Evolutionary conservation across 495 filamentous ascomycete species (phyloP).

Genomic region (Lentithecium fluviatile): DNA sequence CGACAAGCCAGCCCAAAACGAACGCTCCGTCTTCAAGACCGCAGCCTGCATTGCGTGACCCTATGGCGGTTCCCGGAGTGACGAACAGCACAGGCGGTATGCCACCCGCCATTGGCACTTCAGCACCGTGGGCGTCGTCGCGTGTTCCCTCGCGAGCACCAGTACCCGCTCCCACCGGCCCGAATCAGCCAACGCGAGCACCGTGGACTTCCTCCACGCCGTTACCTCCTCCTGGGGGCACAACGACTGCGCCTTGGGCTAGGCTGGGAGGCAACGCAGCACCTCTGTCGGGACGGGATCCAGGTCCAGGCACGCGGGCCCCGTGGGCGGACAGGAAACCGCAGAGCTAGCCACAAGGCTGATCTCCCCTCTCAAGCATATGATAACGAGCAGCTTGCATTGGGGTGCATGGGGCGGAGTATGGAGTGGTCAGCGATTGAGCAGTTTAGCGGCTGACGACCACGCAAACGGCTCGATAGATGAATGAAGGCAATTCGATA

Average conservation of each 20-base stretch:
- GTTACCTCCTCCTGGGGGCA: constrained; percentile 21
- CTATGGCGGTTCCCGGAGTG: constrained; percentile 13
- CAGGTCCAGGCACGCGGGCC: constrained; percentile 23
- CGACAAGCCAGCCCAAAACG: constrained; percentile 55
- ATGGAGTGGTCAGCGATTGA: constrained; percentile 1
- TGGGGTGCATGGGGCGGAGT: constrained; percentile 28
- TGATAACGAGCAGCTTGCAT: background rate
- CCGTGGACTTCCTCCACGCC: constrained; percentile 45
- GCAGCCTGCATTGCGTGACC: constrained; percentile 20
- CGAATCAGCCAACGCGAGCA: constrained; percentile 39
- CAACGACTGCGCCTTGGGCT: constrained; percentile 35
- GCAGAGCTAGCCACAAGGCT: constrained; percentile 4
- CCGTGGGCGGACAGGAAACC: constrained; percentile 26
- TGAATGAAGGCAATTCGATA: constrained; percentile 17
- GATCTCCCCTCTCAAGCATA: background rate
- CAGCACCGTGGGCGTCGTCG: constrained; percentile 51
- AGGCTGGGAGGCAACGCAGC: constrained; percentile 10
- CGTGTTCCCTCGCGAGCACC: constrained; percentile 49
- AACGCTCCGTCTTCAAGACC: constrained; percentile 20
- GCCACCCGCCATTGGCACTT: constrained; percentile 38
- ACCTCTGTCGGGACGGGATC: background rate
- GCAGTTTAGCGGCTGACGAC: background rate
- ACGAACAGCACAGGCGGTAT: constrained; percentile 18
- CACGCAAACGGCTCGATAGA: background rate
- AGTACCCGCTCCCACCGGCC: constrained; percentile 19